Conservation (phyloP, 2,329 filamentous ascomycete genomes). For the Rhynchosporium secalis region DNA sequence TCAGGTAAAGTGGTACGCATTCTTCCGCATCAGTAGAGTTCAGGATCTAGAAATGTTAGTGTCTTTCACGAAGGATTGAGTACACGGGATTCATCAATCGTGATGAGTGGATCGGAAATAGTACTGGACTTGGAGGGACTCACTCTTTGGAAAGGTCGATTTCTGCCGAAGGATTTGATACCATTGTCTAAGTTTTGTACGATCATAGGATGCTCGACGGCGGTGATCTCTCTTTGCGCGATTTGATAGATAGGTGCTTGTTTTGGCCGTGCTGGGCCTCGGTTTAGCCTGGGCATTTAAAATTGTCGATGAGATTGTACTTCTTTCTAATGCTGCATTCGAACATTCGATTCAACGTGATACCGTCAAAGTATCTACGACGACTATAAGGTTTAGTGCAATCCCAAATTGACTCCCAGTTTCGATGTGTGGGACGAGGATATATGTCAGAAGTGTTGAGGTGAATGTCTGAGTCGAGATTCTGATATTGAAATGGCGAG, state of each 20-base stretch:
- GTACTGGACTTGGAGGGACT: conserved; percentile 18
- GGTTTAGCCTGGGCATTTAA: conserved; percentile 9
- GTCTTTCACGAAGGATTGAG: background rate
- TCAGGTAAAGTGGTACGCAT: conserved; percentile 68
- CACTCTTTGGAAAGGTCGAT: conserved; percentile 36
- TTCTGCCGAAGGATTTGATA: conserved; percentile 57
- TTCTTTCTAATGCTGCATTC: background rate
- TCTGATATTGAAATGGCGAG: background rate
- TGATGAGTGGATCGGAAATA: background rate
- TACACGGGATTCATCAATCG: conserved; percentile 26
- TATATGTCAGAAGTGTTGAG: background rate
- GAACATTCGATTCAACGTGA: background rate
- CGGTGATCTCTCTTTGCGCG: conserved; percentile 54
- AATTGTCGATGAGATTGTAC: background rate
- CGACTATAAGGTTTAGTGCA: background rate
- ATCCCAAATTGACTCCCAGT: background rate
- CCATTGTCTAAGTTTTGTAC: conserved; percentile 64
- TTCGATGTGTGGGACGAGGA: background rate
- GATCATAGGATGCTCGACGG: conserved; percentile 67
- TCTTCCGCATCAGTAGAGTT: conserved; percentile 47
- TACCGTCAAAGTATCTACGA: too few relatives aligned
- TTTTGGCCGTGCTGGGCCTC: conserved; percentile 11
- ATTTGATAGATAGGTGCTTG: conserved; percentile 50
- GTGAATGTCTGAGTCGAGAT: background rate
- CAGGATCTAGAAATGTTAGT: conserved; percentile 44